These are phyloP conservation scores for Pythium coloratum DNA, from an alignment of 352 stramenopile genomes.

Conservation along the genomic window DNA sequence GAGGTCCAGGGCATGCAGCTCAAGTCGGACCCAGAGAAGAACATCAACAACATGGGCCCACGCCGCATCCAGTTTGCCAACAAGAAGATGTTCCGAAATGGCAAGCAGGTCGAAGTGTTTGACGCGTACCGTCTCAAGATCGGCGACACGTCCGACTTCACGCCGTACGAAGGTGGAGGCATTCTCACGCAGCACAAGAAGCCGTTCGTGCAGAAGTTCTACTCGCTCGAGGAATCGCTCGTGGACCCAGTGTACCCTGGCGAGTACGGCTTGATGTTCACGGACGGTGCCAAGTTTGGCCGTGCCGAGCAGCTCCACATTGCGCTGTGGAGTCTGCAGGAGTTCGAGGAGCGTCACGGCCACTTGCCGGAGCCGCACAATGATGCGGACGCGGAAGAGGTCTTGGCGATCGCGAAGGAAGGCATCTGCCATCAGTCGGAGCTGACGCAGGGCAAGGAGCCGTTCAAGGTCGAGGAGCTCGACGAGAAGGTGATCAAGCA, in stretches of 20 bases:
- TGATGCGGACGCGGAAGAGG: constrained; percentile 58
- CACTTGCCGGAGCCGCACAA: constrained; percentile 65
- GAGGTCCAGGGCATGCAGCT: constrained; percentile 79
- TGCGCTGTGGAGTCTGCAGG: constrained; percentile 72
- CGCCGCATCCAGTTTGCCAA: constrained; percentile 80
- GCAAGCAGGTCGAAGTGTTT: constrained; percentile 85
- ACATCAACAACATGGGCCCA: constrained; percentile 74
- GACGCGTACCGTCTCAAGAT: constrained; percentile 83
- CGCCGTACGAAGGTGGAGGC: constrained; percentile 73
- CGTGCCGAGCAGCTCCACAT: constrained; percentile 81
- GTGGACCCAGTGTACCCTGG: constrained; percentile 63
- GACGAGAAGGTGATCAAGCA: constrained; percentile 69
- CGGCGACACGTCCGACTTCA: constrained; percentile 80
- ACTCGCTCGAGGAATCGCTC: constrained; percentile 73
- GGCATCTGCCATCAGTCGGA: constrained; percentile 72
- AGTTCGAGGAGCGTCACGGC: constrained; percentile 75
- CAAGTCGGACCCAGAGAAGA: constrained; percentile 57
- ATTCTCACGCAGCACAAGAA: constrained; percentile 86
- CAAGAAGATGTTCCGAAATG: constrained; percentile 85
- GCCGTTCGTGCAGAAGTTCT: constrained; percentile 71
- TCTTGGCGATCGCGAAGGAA: constrained; percentile 63
- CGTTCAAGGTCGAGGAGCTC: constrained; percentile 68
- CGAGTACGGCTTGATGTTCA: constrained; percentile 85
- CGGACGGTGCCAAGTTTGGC: constrained; percentile 86
- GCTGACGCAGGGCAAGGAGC: constrained; percentile 49